These are phyloP conservation scores for Begonia fuchsioides DNA, from an alignment of 306 rosid species.

Conservation along the genomic window DNA sequence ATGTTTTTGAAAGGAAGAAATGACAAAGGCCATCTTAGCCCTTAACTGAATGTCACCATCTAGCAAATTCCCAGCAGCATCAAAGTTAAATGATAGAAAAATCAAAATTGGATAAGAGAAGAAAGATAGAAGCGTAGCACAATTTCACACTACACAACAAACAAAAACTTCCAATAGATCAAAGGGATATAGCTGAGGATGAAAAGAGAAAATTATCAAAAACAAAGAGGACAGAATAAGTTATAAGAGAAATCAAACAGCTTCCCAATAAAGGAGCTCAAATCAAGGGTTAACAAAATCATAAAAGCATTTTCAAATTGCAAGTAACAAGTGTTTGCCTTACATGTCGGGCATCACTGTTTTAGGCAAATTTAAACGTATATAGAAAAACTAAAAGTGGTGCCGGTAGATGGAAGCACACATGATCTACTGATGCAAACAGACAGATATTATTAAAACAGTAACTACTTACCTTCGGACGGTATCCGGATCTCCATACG, in stretches of 20 bases:
- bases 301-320: constrained; percentile 35
- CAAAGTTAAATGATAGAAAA: constrained; percentile 60
- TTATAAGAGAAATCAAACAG: constrained; percentile 17
- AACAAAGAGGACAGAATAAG: neutral
- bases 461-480: constrained; percentile 70
- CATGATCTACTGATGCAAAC: constrained; percentile 26
- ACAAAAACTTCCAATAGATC: constrained; percentile 15
- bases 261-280: constrained; percentile 23
- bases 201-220: constrained; percentile 9
- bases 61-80: constrained; percentile 82
- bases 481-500: constrained; percentile 90
- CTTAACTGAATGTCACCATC: constrained; percentile 92
- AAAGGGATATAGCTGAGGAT: constrained; percentile 18
- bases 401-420: constrained; percentile 29
- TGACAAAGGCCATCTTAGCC: constrained; percentile 98
- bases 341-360: constrained; percentile 70
- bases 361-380: constrained; percentile 56
- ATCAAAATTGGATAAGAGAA: too few species aligned
- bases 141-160: constrained; percentile 49
- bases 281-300: constrained; percentile 45
- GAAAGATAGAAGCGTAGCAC: too few species aligned
- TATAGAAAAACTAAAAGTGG: constrained; percentile 62
- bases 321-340: constrained; percentile 78
- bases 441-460: constrained; percentile 11
- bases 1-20: constrained; percentile 93